These are phyloP conservation scores for Areca catechu DNA, from an alignment of 176 grass and related monocot species.

Conservation along the genomic window DNA sequence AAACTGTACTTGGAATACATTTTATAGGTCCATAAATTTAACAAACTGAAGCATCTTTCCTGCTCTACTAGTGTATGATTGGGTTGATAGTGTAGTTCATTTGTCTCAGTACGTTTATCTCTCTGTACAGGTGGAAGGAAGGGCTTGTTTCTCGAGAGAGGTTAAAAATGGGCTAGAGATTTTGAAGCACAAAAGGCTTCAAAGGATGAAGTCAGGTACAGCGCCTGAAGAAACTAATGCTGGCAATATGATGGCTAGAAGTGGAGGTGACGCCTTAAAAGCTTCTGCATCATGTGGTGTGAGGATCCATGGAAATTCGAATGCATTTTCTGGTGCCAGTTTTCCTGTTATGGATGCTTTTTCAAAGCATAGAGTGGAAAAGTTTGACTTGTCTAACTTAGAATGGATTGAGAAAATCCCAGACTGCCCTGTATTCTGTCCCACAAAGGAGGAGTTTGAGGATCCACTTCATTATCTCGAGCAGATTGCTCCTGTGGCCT, in stretches of 20 bases:
- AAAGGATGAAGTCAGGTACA: conserved; percentile 35
- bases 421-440: conserved; percentile 78
- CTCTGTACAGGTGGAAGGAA: conserved; percentile 57
- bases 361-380: conserved; percentile 52
- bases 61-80: too few relatives aligned
- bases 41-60: too few relatives aligned
- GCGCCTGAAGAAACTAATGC: conserved; percentile 18
- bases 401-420: conserved; percentile 81
- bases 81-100: too few relatives aligned
- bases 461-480: conserved; percentile 82
- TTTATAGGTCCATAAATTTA: too few relatives aligned
- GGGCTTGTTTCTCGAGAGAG: conserved; percentile 40
- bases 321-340: conserved; percentile 12
- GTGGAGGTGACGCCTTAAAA: conserved; percentile 55
- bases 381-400: conserved; percentile 71
- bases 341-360: conserved; percentile 45
- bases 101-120: conserved; percentile 3
- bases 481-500: conserved; percentile 59
- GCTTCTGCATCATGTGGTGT: conserved; percentile 43
- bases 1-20: too few relatives aligned
- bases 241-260: conserved; percentile 36
- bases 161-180: conserved; percentile 52
- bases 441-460: conserved; percentile 76
- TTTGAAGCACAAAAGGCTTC: conserved; percentile 43
- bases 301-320: conserved; percentile 32